Percentiles rank a stretch among this genome's conserved stretches.
These are phyloP conservation scores for Ceratobasidium sp. DNA, from an alignment of 1,284 basidiomycete species.

Conservation along the genomic window DNA sequence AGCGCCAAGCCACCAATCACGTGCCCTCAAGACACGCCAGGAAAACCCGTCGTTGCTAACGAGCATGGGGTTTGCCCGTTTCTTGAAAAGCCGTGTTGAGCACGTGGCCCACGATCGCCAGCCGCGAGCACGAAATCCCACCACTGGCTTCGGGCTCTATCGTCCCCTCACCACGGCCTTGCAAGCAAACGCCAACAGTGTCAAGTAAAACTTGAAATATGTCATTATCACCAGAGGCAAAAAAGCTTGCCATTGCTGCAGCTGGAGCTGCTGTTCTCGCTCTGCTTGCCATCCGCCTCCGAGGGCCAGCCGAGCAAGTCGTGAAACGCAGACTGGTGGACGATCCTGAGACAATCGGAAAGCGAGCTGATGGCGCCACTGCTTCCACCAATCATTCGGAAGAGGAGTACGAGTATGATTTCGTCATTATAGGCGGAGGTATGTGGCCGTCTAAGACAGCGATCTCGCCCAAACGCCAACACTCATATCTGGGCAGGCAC, in stretches of 20 bases:
- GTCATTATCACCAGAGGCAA: not conserved
- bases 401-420: slow-evolving; percentile 25
- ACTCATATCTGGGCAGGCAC: slow-evolving; percentile 10
- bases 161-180: no score
- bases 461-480: not conserved
- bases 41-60: no score
- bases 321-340: slow-evolving; percentile 25
- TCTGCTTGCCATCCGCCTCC: not conserved
- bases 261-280: slow-evolving; percentile 7
- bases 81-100: no score
- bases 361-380: not conserved
- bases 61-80: no score
- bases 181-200: no score
- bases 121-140: no score
- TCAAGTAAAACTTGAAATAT: not conserved
- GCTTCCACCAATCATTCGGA: not conserved
- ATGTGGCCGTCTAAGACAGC: not conserved
- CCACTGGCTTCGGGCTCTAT: no score
- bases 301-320: not conserved
- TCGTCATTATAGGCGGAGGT: slow-evolving; percentile 39
- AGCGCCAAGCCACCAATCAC: no score
- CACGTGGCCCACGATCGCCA: no score
- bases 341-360: slow-evolving; percentile 23
- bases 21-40: no score
- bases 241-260: not conserved